A percentile compares a stretch with the other conserved stretches of the same genome.
Conservation (phyloP, 2,329 filamentous ascomycete species). For the Cytospora mali region DNA sequence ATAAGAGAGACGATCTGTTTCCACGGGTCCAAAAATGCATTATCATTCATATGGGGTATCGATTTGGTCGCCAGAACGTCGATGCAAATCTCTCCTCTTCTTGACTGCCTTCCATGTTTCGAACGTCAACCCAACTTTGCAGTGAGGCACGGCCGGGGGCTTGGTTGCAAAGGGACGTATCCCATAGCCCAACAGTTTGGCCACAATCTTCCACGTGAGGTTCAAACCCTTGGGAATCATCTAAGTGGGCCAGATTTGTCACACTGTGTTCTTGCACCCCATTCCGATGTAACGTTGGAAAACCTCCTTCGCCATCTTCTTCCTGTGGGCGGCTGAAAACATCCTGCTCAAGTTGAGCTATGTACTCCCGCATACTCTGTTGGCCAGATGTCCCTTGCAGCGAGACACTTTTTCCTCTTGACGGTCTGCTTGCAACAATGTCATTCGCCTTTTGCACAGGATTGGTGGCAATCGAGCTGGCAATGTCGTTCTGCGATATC, state of each 20-base stretch:
- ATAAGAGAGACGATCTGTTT: not conserved
- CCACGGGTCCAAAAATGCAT: not conserved
- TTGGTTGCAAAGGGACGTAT: not conserved
- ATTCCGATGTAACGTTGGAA: not conserved
- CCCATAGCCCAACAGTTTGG: not conserved
- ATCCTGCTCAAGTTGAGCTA: constrained; percentile 15
- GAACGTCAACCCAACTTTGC: not conserved
- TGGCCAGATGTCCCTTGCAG: not conserved
- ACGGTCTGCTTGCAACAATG: not conserved
- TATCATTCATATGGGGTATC: constrained; percentile 4
- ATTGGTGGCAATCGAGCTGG: not conserved
- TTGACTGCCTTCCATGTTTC: constrained; percentile 5
- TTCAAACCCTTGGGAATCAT: not conserved
- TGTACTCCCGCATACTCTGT: constrained; percentile 19
- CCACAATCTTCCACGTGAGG: not conserved
- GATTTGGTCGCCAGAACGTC: constrained; percentile 21
- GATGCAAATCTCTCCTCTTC: constrained; percentile 25
- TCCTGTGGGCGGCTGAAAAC: not conserved
- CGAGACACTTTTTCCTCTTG: not conserved
- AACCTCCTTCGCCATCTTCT: not conserved
- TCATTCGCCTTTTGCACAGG: not conserved
- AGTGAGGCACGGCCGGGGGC: not conserved
- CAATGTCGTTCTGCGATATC: not conserved
- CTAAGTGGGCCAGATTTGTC: too few species aligned
- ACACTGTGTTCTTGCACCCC: not conserved